Conservation (phyloP, 768 basidiomycete genomes). For the Nidularia pulvinata region DNA sequence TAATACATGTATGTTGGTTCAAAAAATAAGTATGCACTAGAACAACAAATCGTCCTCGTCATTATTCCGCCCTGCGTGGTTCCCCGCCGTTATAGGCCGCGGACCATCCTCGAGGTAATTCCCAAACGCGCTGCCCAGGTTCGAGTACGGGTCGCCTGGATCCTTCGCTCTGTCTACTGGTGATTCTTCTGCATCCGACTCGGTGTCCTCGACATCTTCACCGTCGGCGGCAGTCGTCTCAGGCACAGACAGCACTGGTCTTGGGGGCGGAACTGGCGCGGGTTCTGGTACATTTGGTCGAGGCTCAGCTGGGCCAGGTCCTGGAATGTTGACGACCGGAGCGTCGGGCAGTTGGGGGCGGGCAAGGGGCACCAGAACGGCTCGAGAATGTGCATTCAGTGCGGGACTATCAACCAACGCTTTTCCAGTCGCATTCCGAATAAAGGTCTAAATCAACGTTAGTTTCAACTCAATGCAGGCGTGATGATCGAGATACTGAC, state of each 20-base stretch:
- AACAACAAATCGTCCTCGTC: constrained; percentile 74
- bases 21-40: constrained; percentile 19
- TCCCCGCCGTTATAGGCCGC: constrained; percentile 50
- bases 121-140: constrained; percentile 75
- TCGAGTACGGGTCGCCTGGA: constrained; percentile 85
- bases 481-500: constrained; percentile 31
- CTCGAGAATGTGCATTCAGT: constrained; percentile 78
- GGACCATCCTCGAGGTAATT: constrained; percentile 76
- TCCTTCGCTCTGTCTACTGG: constrained; percentile 35
- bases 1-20: too few relatives aligned
- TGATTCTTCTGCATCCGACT: constrained; percentile 13
- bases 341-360: constrained; percentile 47
- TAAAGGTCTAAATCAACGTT: constrained; percentile 70
- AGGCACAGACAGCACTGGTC: constrained; percentile 20
- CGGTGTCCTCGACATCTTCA: constrained; percentile 34
- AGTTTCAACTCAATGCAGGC: neutral
- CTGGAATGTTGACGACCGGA: constrained; percentile 46
- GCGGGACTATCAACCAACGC: constrained; percentile 89
- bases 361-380: constrained; percentile 63
- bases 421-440: constrained; percentile 84
- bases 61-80: constrained; percentile 33
- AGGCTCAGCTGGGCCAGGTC: constrained; percentile 64
- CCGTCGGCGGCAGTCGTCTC: constrained; percentile 16
- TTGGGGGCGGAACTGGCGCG: constrained; percentile 14
- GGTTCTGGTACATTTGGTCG: constrained; percentile 17